These are phyloP conservation scores for Jatropha podagrica DNA, from an alignment of 441 rosid species.

Conservation along the genomic window DNA sequence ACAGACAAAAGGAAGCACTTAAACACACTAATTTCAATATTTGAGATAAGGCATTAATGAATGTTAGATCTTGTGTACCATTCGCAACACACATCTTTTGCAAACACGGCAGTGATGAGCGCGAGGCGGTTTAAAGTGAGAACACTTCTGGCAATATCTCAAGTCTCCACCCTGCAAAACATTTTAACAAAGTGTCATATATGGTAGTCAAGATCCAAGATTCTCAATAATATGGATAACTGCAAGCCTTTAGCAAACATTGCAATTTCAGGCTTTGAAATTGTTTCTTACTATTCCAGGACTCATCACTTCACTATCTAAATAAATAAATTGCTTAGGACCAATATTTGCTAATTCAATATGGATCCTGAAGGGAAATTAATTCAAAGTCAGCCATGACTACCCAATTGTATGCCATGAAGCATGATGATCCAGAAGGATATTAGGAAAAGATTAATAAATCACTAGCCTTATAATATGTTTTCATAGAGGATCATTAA, in stretches of 20 bases:
- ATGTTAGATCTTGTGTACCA: conserved; percentile 52
- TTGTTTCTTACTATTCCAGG: background rate
- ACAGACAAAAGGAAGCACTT: conserved; percentile 42
- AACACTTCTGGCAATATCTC: conserved; percentile 90
- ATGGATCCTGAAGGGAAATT: background rate
- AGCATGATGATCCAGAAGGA: background rate
- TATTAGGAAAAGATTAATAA: background rate
- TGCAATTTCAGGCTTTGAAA: background rate
- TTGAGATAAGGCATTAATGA: conserved; percentile 19
- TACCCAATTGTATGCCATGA: background rate
- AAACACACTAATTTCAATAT: conserved; percentile 25
- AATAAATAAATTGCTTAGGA: background rate
- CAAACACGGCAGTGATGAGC: conserved; percentile 96
- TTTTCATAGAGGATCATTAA: background rate
- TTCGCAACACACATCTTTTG: conserved; percentile 82
- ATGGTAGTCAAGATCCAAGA: conserved; percentile 2
- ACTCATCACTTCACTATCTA: background rate
- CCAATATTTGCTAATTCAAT: conserved; percentile 1
- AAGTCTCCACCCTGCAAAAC: conserved; percentile 78
- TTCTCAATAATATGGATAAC: conserved; percentile 3
- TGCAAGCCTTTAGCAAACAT: background rate
- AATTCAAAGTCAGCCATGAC: background rate
- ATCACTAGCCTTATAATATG: background rate
- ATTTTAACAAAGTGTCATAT: conserved; percentile 24
- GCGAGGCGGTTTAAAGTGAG: conserved; percentile 78